These are phyloP conservation scores for Russula compacta DNA, from an alignment of 768 basidiomycete species.

Conservation along the genomic window DNA sequence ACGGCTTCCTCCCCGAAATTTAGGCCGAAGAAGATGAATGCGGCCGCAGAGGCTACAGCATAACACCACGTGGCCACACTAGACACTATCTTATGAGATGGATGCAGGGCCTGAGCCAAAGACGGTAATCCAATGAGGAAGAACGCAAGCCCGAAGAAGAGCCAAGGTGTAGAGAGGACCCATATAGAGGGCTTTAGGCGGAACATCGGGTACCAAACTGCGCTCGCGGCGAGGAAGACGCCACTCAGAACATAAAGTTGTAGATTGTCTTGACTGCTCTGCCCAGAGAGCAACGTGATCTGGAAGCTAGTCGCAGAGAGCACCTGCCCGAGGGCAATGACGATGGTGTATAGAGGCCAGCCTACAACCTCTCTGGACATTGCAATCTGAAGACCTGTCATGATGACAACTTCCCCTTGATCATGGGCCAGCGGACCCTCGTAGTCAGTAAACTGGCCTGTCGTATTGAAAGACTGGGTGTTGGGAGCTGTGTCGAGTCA, in stretches of 20 bases:
- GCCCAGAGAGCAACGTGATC: conserved; percentile 81
- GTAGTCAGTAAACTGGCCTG: conserved; percentile 39
- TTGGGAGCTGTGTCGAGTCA: conserved; percentile 29
- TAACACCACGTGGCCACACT: conserved; percentile 85
- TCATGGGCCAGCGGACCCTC: conserved; percentile 33
- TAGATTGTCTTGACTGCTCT: conserved; percentile 69
- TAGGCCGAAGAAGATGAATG: conserved; percentile 88
- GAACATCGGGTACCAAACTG: conserved; percentile 88
- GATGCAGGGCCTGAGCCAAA: conserved; percentile 46
- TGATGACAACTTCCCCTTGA: conserved; percentile 52
- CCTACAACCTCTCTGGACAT: conserved; percentile 71
- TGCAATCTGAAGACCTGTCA: conserved; percentile 79
- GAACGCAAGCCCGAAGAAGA: conserved; percentile 87
- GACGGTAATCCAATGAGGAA: conserved; percentile 87
- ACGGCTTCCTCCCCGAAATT: conserved; percentile 97
- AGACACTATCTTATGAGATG: conserved; percentile 57
- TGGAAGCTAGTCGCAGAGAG: conserved; percentile 90
- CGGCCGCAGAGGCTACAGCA: conserved; percentile 85
- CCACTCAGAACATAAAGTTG: conserved; percentile 88
- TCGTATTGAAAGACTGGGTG: conserved; percentile 38
- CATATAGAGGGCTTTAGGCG: conserved; percentile 82
- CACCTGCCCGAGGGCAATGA: conserved; percentile 86
- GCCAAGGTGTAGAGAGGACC: conserved; percentile 78
- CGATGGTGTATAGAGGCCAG: conserved; percentile 89
- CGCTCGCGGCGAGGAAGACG: conserved; percentile 78